Base-by-base conservation (phyloP, 805 yeast species). In the Dipodascus albidus region DNA sequence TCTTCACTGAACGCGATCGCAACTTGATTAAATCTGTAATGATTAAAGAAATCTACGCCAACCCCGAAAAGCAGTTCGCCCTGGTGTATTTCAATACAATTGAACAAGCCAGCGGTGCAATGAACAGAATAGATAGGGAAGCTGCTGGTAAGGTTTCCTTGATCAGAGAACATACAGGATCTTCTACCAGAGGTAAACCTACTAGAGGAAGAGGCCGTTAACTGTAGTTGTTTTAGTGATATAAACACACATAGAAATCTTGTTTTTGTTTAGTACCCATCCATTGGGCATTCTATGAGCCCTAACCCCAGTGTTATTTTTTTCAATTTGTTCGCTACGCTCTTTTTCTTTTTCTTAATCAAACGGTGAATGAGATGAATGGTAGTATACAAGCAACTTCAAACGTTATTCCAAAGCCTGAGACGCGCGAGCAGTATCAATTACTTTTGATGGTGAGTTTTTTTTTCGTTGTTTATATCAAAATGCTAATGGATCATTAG, bases 81-180 rank as follows among this genome's bases (percentile, higher is more conserved):
- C 57, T 65, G 38, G 73, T 72, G 14, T 62, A 63, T 54, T 72
- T 72, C 54, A 60, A 58, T 21, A 61, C 71, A 15, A 59, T 55
- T 22, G 74, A 69, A 44, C 62, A 64, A 54, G 69, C 68, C 11
- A 68, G 62, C 47, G 62, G 60, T 49, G 75, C 70, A 4, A 58
- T 69, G 53, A 65, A 60, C 3, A 61, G 67, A 2, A 59, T 70
- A 15, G 68, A 70, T 52, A 58, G 60, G 48, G 67, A 59, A 9
- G 59, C 59, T 42, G 63, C 70, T 3, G 70, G 70, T 38, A 55
- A 55, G 20, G 67, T 57, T 22, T 52, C 64, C 14, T 33, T 62
- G 23, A 62, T 63, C 33, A 47, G 49, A 22, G 31, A 21, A 9
- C 27, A 47, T 47, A 21, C 31, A 6, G 49, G 49, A 9, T 27